These are phyloP conservation scores for Bryoglossum gracile DNA, from an alignment of 495 filamentous ascomycete species.

Conservation along the genomic window DNA sequence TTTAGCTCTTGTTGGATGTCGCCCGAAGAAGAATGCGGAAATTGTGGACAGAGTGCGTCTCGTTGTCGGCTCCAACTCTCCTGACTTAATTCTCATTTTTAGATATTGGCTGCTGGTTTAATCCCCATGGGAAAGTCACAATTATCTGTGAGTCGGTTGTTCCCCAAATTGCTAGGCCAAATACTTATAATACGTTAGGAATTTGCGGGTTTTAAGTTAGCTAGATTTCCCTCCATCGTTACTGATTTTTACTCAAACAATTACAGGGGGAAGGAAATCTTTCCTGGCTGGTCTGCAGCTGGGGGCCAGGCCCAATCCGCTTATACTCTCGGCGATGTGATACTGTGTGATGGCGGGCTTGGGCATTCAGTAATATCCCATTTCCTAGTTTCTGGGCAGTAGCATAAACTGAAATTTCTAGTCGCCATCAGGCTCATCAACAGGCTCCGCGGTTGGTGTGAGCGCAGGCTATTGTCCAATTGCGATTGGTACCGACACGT, in stretches of 20 bases:
- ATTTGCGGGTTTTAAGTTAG: background rate
- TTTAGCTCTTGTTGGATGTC: conserved; percentile 30
- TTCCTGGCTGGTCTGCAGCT: conserved; percentile 35
- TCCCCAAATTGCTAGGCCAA: no score
- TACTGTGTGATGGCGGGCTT: no score
- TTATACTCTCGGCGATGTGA: conserved; percentile 28
- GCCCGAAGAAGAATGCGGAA: conserved; percentile 29
- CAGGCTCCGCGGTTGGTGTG: conserved; percentile 2
- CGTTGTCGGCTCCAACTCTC: no score
- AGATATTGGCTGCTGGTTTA: conserved; percentile 3
- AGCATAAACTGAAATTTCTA: no score
- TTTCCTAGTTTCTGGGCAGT: no score
- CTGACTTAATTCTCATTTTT: no score
- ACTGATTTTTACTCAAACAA: no score
- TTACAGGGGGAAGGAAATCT: no score
- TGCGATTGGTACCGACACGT: conserved; percentile 7
- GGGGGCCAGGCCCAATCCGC: conserved; percentile 35
- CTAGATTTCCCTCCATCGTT: no score
- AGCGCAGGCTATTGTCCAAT: background rate
- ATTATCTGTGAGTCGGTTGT: background rate
- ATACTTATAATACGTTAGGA: no score
- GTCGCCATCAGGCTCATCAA: conserved; percentile 5
- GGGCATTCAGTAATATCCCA: no score
- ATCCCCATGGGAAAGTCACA: conserved; percentile 4
- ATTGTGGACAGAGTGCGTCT: conserved; percentile 29